Evolutionary conservation across 2,329 filamentous ascomycete genomes (phyloP).

Genomic region (Apiospora marii): DNA sequence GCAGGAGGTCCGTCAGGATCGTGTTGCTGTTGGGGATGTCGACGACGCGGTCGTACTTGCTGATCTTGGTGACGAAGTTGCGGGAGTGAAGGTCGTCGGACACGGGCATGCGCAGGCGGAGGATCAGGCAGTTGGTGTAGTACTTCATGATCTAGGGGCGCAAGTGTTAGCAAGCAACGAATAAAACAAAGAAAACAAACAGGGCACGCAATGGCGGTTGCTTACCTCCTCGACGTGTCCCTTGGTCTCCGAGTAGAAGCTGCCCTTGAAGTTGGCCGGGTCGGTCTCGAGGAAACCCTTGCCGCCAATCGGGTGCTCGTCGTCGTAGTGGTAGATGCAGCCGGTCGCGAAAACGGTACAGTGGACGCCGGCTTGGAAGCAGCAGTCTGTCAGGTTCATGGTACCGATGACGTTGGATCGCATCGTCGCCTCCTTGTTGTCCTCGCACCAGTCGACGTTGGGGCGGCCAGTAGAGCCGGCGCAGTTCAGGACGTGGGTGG

Average conservation of each 20-base stretch:
- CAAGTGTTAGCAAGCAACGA: constrained; percentile 25
- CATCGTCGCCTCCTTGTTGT: constrained; percentile 72
- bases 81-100: constrained; percentile 71
- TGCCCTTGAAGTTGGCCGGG: constrained; percentile 69
- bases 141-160: constrained; percentile 62
- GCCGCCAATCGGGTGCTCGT: constrained; percentile 65
- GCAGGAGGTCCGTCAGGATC: constrained; percentile 70
- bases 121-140: constrained; percentile 68
- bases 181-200: not conserved
- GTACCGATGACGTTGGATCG: constrained; percentile 73
- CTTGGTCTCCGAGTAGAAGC: constrained; percentile 75
- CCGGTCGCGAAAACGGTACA: constrained; percentile 73
- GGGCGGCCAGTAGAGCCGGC: constrained; percentile 72
- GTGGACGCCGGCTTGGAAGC: constrained; percentile 65
- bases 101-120: constrained; percentile 74
- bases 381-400: constrained; percentile 68
- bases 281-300: constrained; percentile 69
- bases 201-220: constrained; percentile 32
- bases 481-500: constrained; percentile 72
- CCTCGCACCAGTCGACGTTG: constrained; percentile 77
- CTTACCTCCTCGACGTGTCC: constrained; percentile 69
- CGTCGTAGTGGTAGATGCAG: constrained; percentile 72
- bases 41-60: constrained; percentile 69
- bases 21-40: constrained; percentile 75
- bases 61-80: constrained; percentile 75